Percentiles rank a stretch among this genome's conserved stretches.
These are phyloP conservation scores for sunflower (Helianthus annuus) DNA, from an alignment of 129 eudicot species.

Conservation along the genomic window HanXRQr2.0-SUNRISE NC_035446.2:166513667-166514166, in stretches of 20 bases:
- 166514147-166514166: not conserved
- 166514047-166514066: not conserved
- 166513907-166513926: not conserved
- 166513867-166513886: not conserved
- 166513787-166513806: too few species aligned
- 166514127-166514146: not conserved
- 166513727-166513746: too few species aligned
- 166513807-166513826: not conserved
- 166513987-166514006: not conserved
- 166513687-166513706: too few species aligned
- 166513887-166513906: not conserved
- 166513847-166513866: not conserved
- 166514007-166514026: not conserved
- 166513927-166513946: not conserved
- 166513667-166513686: too few species aligned
- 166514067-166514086: not conserved
- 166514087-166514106: not conserved
- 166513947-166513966: slow-evolving; percentile 1
- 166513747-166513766: too few species aligned
- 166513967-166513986: not conserved
- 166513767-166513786: too few species aligned
- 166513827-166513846: not conserved
- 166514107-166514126: not conserved
- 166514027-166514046: not conserved
- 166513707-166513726: too few species aligned